phyloP scores from a whole-genome alignment of 495 filamentous ascomycete genomes.

The Xylaria sp. region DNA sequence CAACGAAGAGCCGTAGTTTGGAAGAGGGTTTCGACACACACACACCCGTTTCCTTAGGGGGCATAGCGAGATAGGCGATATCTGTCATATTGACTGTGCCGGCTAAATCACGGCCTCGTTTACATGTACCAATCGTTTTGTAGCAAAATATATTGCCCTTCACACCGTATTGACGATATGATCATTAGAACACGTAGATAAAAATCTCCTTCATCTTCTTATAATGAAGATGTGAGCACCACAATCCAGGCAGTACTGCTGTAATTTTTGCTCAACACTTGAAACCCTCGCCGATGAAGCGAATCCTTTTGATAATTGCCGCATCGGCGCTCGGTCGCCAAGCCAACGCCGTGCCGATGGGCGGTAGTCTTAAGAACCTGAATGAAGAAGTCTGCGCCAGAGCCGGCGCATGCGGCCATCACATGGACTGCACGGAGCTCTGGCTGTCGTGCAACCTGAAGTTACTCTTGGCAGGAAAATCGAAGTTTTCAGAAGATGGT shows the following conservation, averaged over 20 bases:
- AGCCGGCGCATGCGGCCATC: constrained; percentile 16
- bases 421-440: constrained; percentile 20
- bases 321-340: neutral
- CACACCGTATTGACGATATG: neutral
- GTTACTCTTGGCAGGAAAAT: constrained; percentile 14
- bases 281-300: constrained; percentile 1
- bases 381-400: constrained; percentile 19
- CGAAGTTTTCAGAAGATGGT: constrained; percentile 12
- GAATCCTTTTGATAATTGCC: neutral
- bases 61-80: neutral
- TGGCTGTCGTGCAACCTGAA: constrained; percentile 23
- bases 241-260: neutral
- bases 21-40: neutral
- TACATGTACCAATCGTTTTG: constrained; percentile 14
- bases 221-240: neutral
- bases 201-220: neutral
- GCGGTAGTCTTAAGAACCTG: constrained; percentile 17
- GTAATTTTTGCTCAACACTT: neutral
- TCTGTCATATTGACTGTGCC: neutral
- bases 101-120: constrained; percentile 12
- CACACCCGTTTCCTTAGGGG: neutral
- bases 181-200: constrained; percentile 7
- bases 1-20: neutral
- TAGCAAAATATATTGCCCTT: constrained; percentile 2
- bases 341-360: constrained; percentile 13